Evolutionary conservation across 345 rosid species (phyloP).

Genomic region (Passiflora organensis): DNA sequence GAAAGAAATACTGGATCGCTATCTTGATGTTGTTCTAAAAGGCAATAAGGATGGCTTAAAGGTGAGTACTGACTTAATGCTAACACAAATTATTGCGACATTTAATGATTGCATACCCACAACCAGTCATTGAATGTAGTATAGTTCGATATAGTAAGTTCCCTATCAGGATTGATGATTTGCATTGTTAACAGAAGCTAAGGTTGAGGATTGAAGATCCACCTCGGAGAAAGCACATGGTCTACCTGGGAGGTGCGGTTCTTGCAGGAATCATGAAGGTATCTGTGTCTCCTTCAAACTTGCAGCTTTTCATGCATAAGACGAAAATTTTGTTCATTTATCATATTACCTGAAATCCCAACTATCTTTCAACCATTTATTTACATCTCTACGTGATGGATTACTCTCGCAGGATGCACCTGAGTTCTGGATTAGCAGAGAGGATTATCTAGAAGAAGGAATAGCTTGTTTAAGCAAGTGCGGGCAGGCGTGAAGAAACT

Average conservation of each 20-base stretch:
- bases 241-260: conserved; percentile 95
- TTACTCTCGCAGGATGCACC: conserved; percentile 70
- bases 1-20: conserved; percentile 87
- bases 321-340: no score
- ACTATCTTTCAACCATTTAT: background rate
- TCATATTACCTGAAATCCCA: background rate
- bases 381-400: conserved; percentile 1
- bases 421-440: conserved; percentile 94
- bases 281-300: conserved; percentile 9
- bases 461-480: conserved; percentile 68
- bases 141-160: background rate
- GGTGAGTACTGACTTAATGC: conserved; percentile 31
- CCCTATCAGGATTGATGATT: background rate
- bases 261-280: conserved; percentile 99
- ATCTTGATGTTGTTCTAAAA: conserved; percentile 83
- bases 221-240: conserved; percentile 98
- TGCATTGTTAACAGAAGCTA: conserved; percentile 51
- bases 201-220: conserved; percentile 90
- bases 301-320: background rate
- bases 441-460: conserved; percentile 90
- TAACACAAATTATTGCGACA: no score
- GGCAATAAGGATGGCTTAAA: conserved; percentile 96
- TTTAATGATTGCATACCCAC: no score
- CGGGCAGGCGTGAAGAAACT: conserved; percentile 42
- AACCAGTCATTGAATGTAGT: background rate